These are phyloP conservation scores for Discostella stelligeroides DNA, from an alignment of 108 stramenopile species.

Conservation along the genomic window DNA sequence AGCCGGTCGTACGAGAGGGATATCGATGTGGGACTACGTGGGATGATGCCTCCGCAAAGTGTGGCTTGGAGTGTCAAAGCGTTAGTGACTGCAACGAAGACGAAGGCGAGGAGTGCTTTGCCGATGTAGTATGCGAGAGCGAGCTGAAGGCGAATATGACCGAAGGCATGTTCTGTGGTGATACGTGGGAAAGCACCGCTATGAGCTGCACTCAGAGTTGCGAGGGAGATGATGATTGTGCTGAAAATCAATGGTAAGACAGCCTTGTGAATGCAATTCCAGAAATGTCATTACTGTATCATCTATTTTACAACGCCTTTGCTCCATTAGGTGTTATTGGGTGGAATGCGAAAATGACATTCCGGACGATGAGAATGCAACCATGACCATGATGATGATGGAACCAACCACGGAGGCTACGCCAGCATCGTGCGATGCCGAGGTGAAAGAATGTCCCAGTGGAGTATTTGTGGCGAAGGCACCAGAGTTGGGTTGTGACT, in stretches of 20 bases:
- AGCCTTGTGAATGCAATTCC: no score
- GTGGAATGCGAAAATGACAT: conserved; percentile 12
- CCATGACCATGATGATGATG: neutral
- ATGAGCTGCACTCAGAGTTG: conserved; percentile 21
- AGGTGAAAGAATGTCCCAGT: conserved; percentile 35
- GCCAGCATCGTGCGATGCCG: conserved; percentile 27
- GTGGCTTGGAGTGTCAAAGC: conserved; percentile 39
- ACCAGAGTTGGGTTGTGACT: conserved; percentile 44
- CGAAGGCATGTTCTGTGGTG: conserved; percentile 35
- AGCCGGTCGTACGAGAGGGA: conserved; percentile 36
- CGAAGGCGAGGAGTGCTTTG: conserved; percentile 25
- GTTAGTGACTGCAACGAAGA: conserved; percentile 39
- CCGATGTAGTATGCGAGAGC: conserved; percentile 29
- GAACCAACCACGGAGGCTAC: conserved; percentile 22
- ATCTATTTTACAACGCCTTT: no score
- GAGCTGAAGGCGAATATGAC: conserved; percentile 2
- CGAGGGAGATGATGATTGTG: conserved; percentile 44
- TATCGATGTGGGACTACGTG: conserved; percentile 32
- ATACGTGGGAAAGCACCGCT: conserved; percentile 21
- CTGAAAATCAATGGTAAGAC: conserved; percentile 3
- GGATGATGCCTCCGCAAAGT: conserved; percentile 27
- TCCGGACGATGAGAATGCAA: neutral
- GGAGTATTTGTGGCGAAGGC: conserved; percentile 39
- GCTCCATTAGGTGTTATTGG: conserved; percentile 24
- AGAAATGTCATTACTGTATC: no score